These are phyloP conservation scores for Kazachstania kunashirensis DNA, from an alignment of 805 yeast genomes.

Conservation along the genomic window DNA sequence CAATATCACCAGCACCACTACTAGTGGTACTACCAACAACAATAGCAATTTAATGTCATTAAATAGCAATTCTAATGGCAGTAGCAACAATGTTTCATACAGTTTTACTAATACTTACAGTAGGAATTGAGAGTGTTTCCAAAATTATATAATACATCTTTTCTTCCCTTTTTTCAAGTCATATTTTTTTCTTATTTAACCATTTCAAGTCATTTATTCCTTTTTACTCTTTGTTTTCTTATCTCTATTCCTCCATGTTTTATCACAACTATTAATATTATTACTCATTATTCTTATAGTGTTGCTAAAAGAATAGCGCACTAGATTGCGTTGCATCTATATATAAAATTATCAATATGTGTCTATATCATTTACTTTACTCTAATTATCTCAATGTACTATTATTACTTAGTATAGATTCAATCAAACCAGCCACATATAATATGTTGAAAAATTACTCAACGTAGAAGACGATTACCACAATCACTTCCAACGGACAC, in stretches of 20 bases:
- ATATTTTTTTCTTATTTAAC: neutral
- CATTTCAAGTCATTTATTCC: neutral
- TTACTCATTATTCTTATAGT: too few relatives aligned
- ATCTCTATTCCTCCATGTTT: neutral
- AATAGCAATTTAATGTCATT: neutral
- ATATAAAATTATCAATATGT: too few relatives aligned
- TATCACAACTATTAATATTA: too few relatives aligned
- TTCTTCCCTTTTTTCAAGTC: neutral
- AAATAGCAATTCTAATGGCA: neutral
- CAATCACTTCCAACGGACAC: too few relatives aligned
- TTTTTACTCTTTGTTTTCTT: neutral
- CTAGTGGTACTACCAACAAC: neutral
- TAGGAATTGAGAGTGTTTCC: neutral
- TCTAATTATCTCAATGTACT: too few relatives aligned
- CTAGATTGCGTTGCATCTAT: too few relatives aligned
- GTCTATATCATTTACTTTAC: too few relatives aligned
- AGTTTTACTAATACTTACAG: conserved; percentile 1
- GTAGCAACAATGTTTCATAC: neutral
- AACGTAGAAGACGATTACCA: too few relatives aligned
- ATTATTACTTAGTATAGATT: too few relatives aligned
- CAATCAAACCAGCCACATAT: too few relatives aligned
- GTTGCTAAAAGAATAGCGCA: too few relatives aligned
- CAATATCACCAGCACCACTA: neutral
- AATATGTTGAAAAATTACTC: too few relatives aligned
- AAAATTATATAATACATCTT: neutral